These are phyloP conservation scores for Colletotrichum sp. DNA, from an alignment of 2,329 filamentous ascomycete genomes.

Conservation along the genomic window DNA sequence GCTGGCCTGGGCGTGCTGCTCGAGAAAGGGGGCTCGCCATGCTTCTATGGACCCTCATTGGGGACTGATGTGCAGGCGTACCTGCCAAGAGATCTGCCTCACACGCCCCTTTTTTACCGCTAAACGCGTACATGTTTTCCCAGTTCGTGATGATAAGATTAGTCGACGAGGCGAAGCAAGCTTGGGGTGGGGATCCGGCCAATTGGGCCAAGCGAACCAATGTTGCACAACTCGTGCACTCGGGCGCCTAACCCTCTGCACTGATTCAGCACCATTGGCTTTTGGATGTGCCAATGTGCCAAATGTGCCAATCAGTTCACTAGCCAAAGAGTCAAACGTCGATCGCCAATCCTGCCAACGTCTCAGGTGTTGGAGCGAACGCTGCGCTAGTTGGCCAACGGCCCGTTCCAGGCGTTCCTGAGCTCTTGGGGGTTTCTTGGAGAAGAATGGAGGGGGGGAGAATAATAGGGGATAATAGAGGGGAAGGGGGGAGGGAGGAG, in stretches of 20 bases:
- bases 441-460: not conserved
- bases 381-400: not conserved
- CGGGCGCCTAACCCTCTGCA: not conserved
- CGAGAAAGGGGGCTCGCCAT: not conserved
- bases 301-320: not conserved
- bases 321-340: not conserved
- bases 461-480: not conserved
- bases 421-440: not conserved
- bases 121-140: not conserved
- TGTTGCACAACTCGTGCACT: not conserved
- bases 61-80: not conserved
- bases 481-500: not conserved
- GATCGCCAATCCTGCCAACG: not conserved
- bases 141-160: not conserved
- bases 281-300: not conserved
- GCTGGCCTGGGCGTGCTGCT: not conserved
- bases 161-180: constrained; percentile 1
- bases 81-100: not conserved
- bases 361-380: not conserved
- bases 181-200: not conserved
- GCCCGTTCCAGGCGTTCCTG: not conserved
- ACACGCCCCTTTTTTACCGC: not conserved
- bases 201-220: not conserved
- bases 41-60: not conserved
- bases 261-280: not conserved